Evolutionary conservation across 2,329 filamentous ascomycete species (phyloP).

Genomic region (Pseudogymnoascus sp.): DNA sequence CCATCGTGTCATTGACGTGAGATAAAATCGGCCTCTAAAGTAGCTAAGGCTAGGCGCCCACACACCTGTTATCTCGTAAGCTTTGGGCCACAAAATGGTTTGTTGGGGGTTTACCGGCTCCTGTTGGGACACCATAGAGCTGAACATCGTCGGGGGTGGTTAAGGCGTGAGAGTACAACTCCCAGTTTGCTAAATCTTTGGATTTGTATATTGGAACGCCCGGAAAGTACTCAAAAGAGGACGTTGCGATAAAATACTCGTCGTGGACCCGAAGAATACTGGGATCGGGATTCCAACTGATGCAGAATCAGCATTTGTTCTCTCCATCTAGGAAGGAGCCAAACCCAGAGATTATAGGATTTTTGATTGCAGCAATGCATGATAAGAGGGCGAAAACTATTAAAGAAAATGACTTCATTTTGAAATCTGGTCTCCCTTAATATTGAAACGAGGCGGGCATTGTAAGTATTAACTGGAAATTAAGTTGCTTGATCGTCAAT

Average conservation of each 20-base stretch:
- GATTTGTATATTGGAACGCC: conserved; percentile 45
- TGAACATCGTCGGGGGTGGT: conserved; percentile 11
- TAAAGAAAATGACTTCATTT: neutral
- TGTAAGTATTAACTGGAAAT: neutral
- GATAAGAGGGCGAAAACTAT: neutral
- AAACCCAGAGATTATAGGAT: neutral
- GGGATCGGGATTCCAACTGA: conserved; percentile 45
- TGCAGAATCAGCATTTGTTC: neutral
- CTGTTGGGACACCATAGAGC: conserved; percentile 12
- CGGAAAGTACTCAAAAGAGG: conserved; percentile 46
- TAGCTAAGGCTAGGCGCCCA: conserved; percentile 12
- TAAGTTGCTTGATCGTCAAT: neutral
- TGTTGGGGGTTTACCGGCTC: conserved; percentile 5
- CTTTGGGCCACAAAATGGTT: neutral
- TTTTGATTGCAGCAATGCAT: neutral
- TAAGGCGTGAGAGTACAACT: conserved; percentile 23
- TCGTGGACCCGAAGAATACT: conserved; percentile 40
- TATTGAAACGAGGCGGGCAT: neutral
- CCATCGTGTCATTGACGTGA: conserved; percentile 12
- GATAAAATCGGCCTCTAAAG: conserved; percentile 11
- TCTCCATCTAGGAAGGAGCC: neutral
- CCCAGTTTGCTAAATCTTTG: conserved; percentile 35
- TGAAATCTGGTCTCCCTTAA: neutral
- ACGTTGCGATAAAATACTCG: conserved; percentile 45
- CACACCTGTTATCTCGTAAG: conserved; percentile 1